phyloP scores from a whole-genome alignment of 495 filamentous ascomycete genomes.

The Hypoxylon fuscum region DNA sequence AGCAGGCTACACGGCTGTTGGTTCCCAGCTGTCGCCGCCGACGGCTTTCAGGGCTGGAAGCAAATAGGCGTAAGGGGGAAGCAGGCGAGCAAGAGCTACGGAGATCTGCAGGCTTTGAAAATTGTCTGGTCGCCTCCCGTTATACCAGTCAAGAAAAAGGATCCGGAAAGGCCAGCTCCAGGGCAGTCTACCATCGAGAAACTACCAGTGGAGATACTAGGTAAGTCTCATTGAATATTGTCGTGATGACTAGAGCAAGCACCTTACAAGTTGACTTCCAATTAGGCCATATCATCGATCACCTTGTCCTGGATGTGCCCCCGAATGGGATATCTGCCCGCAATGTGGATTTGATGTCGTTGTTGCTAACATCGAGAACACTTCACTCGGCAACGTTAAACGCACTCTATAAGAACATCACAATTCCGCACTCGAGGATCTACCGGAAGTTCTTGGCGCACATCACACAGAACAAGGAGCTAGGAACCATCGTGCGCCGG shows the following conservation, averaged over 20 bases:
- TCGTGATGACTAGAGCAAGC: constrained; percentile 12
- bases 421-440: constrained; percentile 85
- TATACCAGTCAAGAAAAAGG: constrained; percentile 41
- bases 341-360: constrained; percentile 82
- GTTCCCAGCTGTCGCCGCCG: constrained; percentile 68
- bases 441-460: constrained; percentile 86
- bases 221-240: constrained; percentile 59
- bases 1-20: constrained; percentile 67
- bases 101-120: constrained; percentile 68
- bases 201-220: constrained; percentile 74
- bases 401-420: constrained; percentile 84
- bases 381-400: constrained; percentile 79
- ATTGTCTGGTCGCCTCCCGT: constrained; percentile 63
- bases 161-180: constrained; percentile 39
- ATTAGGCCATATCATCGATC: constrained; percentile 74
- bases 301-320: constrained; percentile 77
- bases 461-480: constrained; percentile 70
- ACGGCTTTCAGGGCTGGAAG: constrained; percentile 77
- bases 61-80: constrained; percentile 71
- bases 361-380: constrained; percentile 78
- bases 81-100: constrained; percentile 75
- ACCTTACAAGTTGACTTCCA: constrained; percentile 25
- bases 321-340: constrained; percentile 80
- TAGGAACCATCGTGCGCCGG: constrained; percentile 81
- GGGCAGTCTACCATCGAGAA: constrained; percentile 66